These are phyloP conservation scores for Populus hybrid DNA, from an alignment of 441 rosid species.

Conservation along the genomic window DNA sequence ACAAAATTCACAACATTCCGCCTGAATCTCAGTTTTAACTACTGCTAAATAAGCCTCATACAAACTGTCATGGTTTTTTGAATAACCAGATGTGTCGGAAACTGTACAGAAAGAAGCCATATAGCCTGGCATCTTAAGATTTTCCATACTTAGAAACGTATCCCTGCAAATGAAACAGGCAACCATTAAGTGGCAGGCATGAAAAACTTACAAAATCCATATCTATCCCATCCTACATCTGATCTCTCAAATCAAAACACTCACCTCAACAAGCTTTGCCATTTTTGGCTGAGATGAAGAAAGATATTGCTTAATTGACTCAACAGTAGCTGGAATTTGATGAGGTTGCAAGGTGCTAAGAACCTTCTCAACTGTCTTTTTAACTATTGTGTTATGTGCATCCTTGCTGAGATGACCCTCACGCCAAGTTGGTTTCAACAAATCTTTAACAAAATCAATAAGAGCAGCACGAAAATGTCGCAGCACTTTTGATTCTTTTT, in stretches of 20 bases:
- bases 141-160: constrained; percentile 65
- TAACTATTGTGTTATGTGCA: constrained; percentile 77
- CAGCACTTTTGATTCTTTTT: constrained; percentile 45
- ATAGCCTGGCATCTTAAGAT: constrained; percentile 43
- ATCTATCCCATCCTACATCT: background rate
- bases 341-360: constrained; percentile 52
- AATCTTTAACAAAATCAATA: constrained; percentile 65
- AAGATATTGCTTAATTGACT: constrained; percentile 61
- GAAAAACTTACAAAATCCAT: constrained; percentile 6
- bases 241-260: constrained; percentile 22
- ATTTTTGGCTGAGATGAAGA: constrained; percentile 53
- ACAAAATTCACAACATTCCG: constrained; percentile 20
- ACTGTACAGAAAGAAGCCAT: constrained; percentile 20
- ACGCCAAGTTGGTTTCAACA: constrained; percentile 80
- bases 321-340: constrained; percentile 58
- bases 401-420: constrained; percentile 82
- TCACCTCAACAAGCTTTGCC: constrained; percentile 83
- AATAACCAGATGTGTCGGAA: constrained; percentile 20
- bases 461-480: constrained; percentile 64
- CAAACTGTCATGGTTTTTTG: constrained; percentile 7
- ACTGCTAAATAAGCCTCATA: constrained; percentile 18
- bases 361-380: constrained; percentile 76
- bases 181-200: constrained; percentile 20
- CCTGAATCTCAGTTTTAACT: constrained; percentile 23
- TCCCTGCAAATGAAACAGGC: constrained; percentile 56